Conservation (phyloP, 768 basidiomycete species). For the Suillus paluster region DNA sequence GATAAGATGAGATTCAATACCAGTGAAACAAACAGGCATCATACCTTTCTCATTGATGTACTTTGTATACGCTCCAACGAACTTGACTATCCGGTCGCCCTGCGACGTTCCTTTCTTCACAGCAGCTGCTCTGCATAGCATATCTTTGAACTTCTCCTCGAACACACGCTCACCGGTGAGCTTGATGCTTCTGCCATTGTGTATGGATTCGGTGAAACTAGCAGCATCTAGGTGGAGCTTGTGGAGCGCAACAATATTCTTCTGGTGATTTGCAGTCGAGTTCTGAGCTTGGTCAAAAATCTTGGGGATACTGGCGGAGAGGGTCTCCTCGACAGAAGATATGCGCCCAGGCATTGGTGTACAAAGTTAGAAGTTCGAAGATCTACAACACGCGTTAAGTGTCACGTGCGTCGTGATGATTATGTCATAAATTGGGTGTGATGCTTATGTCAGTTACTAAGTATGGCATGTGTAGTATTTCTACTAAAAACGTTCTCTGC, state of each 20-base stretch:
- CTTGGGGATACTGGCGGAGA: conserved; percentile 47
- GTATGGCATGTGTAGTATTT: not conserved
- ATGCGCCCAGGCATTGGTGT: conserved; percentile 34
- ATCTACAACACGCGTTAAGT: conserved; percentile 2
- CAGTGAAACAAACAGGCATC: conserved; percentile 13
- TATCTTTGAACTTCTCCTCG: conserved; percentile 61
- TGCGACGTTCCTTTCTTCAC: conserved; percentile 80
- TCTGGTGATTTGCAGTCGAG: conserved; percentile 81
- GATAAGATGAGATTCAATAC: not conserved
- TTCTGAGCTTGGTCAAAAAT: conserved; percentile 84
- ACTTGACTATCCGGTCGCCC: conserved; percentile 82
- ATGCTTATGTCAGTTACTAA: conserved; percentile 1
- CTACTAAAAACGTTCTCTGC: not conserved
- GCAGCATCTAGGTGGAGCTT: conserved; percentile 77
- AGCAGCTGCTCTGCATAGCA: conserved; percentile 63
- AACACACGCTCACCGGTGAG: conserved; percentile 81
- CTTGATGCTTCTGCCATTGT: conserved; percentile 53
- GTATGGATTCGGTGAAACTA: conserved; percentile 49
- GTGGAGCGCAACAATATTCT: conserved; percentile 84
- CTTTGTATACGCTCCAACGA: conserved; percentile 76
- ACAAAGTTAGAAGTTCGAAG: conserved; percentile 11
- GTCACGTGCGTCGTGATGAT: conserved; percentile 13
- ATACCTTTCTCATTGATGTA: conserved; percentile 80
- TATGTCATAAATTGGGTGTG: conserved; percentile 1
- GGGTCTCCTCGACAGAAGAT: conserved; percentile 29